phyloP scores from a whole-genome alignment of 2,329 filamentous ascomycete genomes.

The Emericellopsis cladophorae region DNA sequence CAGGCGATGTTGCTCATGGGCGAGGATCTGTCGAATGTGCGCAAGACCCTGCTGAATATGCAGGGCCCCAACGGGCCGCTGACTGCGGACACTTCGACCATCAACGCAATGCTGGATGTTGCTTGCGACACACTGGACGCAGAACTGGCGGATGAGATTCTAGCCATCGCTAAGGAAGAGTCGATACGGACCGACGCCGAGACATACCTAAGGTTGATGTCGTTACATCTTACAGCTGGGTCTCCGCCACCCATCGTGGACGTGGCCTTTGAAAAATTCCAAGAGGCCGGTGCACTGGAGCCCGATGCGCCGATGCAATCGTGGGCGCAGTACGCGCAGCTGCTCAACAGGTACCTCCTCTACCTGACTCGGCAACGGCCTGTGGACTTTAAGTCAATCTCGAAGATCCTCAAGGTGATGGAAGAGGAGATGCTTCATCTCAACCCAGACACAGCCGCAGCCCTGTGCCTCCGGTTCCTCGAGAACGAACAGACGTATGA shows the following conservation, averaged over 20 bases:
- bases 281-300: constrained; percentile 9
- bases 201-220: constrained; percentile 64
- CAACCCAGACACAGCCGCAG: constrained; percentile 61
- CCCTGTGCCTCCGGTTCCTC: constrained; percentile 63
- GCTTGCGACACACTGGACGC: constrained; percentile 59
- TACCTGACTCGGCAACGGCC: constrained; percentile 48
- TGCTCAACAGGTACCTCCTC: constrained; percentile 61
- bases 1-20: constrained; percentile 59
- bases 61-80: constrained; percentile 41
- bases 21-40: constrained; percentile 42
- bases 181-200: constrained; percentile 53
- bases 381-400: constrained; percentile 57
- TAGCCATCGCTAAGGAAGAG: constrained; percentile 52
- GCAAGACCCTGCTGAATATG: constrained; percentile 56
- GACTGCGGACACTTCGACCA: constrained; percentile 53
- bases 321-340: constrained; percentile 38
- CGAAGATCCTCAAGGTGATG: constrained; percentile 59
- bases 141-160: constrained; percentile 61
- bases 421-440: constrained; percentile 58
- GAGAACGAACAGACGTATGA: constrained; percentile 66
- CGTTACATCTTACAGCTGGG: constrained; percentile 59
- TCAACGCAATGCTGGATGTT: constrained; percentile 65
- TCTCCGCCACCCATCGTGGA: constrained; percentile 47
- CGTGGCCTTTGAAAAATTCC: constrained; percentile 42
- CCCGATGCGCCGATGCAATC: constrained; percentile 21